phyloP scores from a whole-genome alignment of 2,329 filamentous ascomycete genomes.

The Tothia fuscella region DNA sequence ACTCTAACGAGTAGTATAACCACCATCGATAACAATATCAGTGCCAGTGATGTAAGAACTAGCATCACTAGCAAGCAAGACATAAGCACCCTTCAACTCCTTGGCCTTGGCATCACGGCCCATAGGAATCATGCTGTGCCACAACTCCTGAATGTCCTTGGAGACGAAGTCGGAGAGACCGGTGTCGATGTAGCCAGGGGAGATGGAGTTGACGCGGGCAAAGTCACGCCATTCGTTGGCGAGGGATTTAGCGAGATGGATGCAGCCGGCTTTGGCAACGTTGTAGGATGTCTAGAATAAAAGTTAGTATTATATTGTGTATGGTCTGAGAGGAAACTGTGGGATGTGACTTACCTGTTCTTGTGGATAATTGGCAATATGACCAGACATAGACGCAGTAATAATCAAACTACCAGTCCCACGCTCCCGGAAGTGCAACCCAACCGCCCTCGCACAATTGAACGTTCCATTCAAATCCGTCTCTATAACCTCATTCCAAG shows the following conservation, averaged over 20 bases:
- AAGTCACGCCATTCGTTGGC: slow-evolving; percentile 62
- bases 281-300: slow-evolving; percentile 24
- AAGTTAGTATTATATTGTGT: slow-evolving; percentile 16
- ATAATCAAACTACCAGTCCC: slow-evolving; percentile 50
- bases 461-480: slow-evolving; percentile 81
- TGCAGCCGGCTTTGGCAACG: slow-evolving; percentile 28
- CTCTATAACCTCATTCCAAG: slow-evolving; percentile 66
- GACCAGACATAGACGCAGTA: slow-evolving; percentile 63
- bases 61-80: slow-evolving; percentile 42
- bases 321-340: slow-evolving; percentile 34
- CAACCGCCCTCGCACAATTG: slow-evolving; percentile 82
- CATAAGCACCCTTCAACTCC: slow-evolving; percentile 47
- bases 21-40: slow-evolving; percentile 9
- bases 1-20: too few species aligned
- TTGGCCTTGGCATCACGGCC: slow-evolving; percentile 46
- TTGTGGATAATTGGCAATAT: slow-evolving; percentile 74
- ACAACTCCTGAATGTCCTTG: slow-evolving; percentile 40
- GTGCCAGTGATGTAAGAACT: slow-evolving; percentile 38
- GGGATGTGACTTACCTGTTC: slow-evolving; percentile 43
- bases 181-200: slow-evolving; percentile 43
- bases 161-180: slow-evolving; percentile 36
- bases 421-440: slow-evolving; percentile 29
- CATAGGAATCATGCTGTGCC: slow-evolving; percentile 49
- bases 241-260: slow-evolving; percentile 50
- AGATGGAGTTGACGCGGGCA: slow-evolving; percentile 25